Percentiles rank a stretch among this genome's conserved stretches.
Evolutionary conservation across 208 protist species (phyloP).

Genomic region (Leishmania martiniquensis): DNA sequence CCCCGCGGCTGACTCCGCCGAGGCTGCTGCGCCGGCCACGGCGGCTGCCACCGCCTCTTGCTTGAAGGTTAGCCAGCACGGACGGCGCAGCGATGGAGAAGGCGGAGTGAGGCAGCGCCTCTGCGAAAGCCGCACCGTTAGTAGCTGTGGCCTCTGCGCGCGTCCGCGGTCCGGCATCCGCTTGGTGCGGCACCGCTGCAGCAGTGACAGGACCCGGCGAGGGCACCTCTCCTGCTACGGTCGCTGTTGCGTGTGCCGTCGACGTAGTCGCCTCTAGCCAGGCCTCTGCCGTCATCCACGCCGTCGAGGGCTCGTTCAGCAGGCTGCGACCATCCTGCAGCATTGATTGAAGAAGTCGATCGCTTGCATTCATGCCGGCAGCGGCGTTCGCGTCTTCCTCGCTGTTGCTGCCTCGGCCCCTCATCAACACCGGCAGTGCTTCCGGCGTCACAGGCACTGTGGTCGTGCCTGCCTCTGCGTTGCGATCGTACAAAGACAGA

Average conservation of each 20-base stretch:
- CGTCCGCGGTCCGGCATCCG: not conserved
- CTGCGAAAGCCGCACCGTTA: not conserved
- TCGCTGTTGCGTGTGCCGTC: not conserved
- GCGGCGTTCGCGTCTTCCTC: not conserved
- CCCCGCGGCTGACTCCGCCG: not conserved
- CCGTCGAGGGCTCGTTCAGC: constrained; percentile 21
- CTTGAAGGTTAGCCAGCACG: not conserved
- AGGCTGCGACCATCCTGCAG: constrained; percentile 29
- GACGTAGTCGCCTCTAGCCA: constrained; percentile 20
- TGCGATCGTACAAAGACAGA: constrained; percentile 31
- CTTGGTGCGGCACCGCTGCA: not conserved
- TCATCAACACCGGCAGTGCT: not conserved
- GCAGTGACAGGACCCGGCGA: not conserved
- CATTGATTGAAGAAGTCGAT: constrained; percentile 33
- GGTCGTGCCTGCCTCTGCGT: constrained; percentile 18
- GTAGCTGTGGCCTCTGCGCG: not conserved
- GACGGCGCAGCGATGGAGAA: constrained; percentile 6
- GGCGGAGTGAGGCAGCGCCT: constrained; percentile 1
- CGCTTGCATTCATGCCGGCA: constrained; percentile 3
- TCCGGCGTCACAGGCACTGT: not conserved
- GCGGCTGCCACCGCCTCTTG: not conserved
- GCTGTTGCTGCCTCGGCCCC: not conserved
- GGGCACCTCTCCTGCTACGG: not conserved
- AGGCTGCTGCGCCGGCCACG: constrained; percentile 2
- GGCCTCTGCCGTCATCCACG: constrained; percentile 35